A percentile compares a stretch with the other conserved stretches of the same genome.
phyloP scores from a whole-genome alignment of 129 eudicot genomes.

The Heracleum sosnowskyi region DNA sequence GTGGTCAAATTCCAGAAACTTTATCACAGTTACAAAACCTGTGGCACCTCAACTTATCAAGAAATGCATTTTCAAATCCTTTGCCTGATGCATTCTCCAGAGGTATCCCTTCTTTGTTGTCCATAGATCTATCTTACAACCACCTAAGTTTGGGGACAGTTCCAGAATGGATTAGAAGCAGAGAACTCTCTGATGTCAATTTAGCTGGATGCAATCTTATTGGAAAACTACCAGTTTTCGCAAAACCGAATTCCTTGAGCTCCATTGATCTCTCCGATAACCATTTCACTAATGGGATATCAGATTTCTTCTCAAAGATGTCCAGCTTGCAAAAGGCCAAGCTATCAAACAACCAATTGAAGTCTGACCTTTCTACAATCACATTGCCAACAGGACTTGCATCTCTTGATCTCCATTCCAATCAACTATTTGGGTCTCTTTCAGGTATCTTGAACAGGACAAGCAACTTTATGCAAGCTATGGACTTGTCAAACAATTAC shows the following conservation, averaged over 20 bases:
- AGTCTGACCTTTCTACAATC: constrained; percentile 40
- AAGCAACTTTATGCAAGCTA: constrained; percentile 44
- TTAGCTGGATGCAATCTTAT: constrained; percentile 77
- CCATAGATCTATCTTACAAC: constrained; percentile 77
- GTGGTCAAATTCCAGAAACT: constrained; percentile 73
- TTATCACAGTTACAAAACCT: constrained; percentile 48
- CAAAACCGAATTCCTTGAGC: constrained; percentile 48
- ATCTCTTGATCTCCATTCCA: constrained; percentile 59
- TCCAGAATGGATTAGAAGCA: constrained; percentile 76
- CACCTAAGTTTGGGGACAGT: constrained; percentile 47
- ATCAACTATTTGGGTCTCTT: constrained; percentile 60
- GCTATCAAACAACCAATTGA: constrained; percentile 66
- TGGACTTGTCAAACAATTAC: constrained; percentile 41
- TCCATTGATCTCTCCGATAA: constrained; percentile 75
- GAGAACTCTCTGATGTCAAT: constrained; percentile 68
- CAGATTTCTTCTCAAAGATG: constrained; percentile 42
- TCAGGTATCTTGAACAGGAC: constrained; percentile 36
- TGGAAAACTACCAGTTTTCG: constrained; percentile 63
- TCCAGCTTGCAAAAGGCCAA: constrained; percentile 52
- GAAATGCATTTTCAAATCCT: constrained; percentile 60
- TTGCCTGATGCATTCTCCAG: constrained; percentile 44
- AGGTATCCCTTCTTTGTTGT: constrained; percentile 62
- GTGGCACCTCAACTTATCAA: constrained; percentile 72
- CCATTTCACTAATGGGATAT: constrained; percentile 53
- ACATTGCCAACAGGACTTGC: constrained; percentile 57